Evolutionary conservation across 495 filamentous ascomycete genomes (phyloP).

Genomic region (Annulohypoxylon bovei): DNA sequence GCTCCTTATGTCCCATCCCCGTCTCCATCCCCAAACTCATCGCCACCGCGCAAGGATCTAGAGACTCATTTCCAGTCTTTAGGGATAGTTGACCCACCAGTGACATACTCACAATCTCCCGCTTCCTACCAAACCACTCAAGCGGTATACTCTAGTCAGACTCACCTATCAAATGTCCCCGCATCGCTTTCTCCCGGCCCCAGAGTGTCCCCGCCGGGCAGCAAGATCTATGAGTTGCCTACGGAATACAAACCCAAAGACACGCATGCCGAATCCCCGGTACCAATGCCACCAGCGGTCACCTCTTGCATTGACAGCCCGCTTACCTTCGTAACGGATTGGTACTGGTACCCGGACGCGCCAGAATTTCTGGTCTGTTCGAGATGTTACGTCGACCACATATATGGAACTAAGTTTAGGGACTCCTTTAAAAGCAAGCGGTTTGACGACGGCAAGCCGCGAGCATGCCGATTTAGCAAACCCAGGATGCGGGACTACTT

Average conservation of each 20-base stretch:
- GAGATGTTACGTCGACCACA: constrained; percentile 43
- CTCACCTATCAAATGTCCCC: not conserved
- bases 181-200: not conserved
- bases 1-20: not conserved
- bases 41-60: not conserved
- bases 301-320: constrained; percentile 35
- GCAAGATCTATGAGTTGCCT: not conserved
- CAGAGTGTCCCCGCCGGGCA: not conserved
- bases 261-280: not conserved
- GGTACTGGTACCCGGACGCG: constrained; percentile 38
- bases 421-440: constrained; percentile 12
- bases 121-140: not conserved
- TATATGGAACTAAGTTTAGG: constrained; percentile 14
- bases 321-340: constrained; percentile 34
- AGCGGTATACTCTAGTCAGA: not conserved
- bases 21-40: not conserved
- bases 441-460: constrained; percentile 11
- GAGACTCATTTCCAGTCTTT: constrained; percentile 13
- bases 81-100: not conserved
- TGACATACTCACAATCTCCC: not conserved
- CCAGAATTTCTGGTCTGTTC: constrained; percentile 43
- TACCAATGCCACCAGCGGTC: constrained; percentile 1
- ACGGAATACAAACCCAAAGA: not conserved
- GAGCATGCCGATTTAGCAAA: constrained; percentile 35
- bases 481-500: constrained; percentile 31